Conservation (phyloP, 305 asterid genomes). For the Solanum hybrid region DNA sequence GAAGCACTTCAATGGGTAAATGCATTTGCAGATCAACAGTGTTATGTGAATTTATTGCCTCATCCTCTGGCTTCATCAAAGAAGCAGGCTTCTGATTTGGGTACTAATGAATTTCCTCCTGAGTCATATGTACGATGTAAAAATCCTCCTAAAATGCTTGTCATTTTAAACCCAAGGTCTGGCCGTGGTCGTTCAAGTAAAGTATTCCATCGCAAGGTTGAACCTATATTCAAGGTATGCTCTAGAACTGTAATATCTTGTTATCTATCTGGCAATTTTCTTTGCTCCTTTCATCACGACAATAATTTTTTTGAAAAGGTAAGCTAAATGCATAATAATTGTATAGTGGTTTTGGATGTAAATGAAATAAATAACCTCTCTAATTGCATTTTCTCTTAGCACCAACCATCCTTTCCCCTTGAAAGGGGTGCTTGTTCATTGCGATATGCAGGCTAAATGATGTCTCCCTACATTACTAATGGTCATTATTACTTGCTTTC, state of each 20-base stretch:
- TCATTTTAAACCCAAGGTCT: slow-evolving; percentile 89
- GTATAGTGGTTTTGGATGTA: neutral
- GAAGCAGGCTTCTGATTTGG: slow-evolving; percentile 54
- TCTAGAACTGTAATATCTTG: neutral
- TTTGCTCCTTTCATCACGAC: neutral
- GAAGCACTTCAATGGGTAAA: slow-evolving; percentile 94
- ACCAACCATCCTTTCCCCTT: neutral
- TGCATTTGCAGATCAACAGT: slow-evolving; percentile 95
- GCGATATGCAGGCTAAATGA: neutral
- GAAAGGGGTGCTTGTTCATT: neutral
- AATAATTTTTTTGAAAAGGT: neutral
- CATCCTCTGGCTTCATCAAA: slow-evolving; percentile 76
- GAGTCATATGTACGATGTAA: slow-evolving; percentile 80
- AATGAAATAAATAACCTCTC: neutral
- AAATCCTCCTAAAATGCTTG: slow-evolving; percentile 87
- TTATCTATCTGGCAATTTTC: neutral
- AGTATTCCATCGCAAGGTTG: slow-evolving; percentile 77
- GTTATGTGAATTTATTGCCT: slow-evolving; percentile 80
- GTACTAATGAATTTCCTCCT: slow-evolving; percentile 65
- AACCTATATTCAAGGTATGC: slow-evolving; percentile 89
- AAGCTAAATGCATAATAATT: neutral
- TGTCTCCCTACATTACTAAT: neutral
- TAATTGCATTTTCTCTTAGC: neutral
- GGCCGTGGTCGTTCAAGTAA: slow-evolving; percentile 96
- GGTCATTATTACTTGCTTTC: neutral